Conservation (phyloP, 495 filamentous ascomycete species). For the Penicillium soppii region DNA sequence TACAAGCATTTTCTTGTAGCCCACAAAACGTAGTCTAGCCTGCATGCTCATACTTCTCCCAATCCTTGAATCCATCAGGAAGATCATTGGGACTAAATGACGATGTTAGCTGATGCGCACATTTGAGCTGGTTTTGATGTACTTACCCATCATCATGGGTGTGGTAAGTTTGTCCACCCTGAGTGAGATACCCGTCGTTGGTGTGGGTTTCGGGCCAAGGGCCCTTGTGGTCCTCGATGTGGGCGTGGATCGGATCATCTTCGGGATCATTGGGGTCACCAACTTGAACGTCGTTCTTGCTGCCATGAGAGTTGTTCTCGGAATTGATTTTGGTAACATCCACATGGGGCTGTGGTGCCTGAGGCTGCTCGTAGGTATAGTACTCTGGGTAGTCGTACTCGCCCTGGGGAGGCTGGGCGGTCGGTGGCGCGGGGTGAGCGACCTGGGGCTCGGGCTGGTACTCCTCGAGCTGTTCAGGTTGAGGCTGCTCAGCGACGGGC, state of each 20-base stretch:
- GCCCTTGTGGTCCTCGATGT: not conserved
- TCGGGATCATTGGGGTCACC: not conserved
- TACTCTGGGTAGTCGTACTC: not conserved
- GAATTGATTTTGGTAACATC: not conserved
- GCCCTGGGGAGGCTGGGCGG: not conserved
- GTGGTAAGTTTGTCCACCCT: not conserved
- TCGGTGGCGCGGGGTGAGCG: not conserved
- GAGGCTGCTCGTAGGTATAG: not conserved
- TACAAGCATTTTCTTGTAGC: too few species aligned
- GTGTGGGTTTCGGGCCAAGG: not conserved
- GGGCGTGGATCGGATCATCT: not conserved
- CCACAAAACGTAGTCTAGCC: too few species aligned
- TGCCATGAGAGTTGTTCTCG: not conserved
- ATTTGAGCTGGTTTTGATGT: not conserved
- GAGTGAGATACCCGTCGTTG: not conserved
- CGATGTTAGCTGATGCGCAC: conserved; percentile 1
- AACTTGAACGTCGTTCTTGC: not conserved
- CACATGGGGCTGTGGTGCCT: not conserved
- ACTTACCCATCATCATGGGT: too few species aligned
- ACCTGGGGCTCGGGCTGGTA: too few species aligned
- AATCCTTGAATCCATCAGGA: not conserved
- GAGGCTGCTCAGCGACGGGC: too few species aligned
- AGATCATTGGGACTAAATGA: not conserved
- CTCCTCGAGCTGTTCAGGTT: not conserved
- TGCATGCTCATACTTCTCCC: not conserved